A percentile compares a stretch with the other conserved stretches of the same genome.
Evolutionary conservation across 495 filamentous ascomycete genomes (phyloP).

Genomic region (Apodospora peruviana): DNA sequence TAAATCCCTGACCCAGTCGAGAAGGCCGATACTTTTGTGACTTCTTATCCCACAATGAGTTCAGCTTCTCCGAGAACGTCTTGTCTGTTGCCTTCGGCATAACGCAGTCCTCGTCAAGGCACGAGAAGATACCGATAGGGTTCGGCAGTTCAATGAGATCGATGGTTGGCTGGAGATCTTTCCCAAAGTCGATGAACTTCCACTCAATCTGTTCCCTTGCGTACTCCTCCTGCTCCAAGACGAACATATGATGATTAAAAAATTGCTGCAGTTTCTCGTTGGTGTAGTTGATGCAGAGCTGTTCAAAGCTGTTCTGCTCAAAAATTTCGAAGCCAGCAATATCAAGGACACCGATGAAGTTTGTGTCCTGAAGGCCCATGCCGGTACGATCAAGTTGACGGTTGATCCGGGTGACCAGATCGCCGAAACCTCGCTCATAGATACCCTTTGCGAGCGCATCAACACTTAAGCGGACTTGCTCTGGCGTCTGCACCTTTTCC

Average conservation of each 20-base stretch:
- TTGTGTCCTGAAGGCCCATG: conserved; percentile 74
- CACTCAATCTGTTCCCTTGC: conserved; percentile 97
- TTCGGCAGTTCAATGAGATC: conserved; percentile 95
- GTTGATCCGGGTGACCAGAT: conserved; percentile 89
- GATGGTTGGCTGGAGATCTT: conserved; percentile 95
- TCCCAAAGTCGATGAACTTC: conserved; percentile 99
- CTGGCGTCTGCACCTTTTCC: conserved; percentile 93
- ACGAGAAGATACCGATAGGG: conserved; percentile 98
- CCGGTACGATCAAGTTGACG: conserved; percentile 77
- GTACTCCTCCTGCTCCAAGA: conserved; percentile 98
- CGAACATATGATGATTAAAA: conserved; percentile 99
- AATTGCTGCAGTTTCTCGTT: conserved; percentile 99
- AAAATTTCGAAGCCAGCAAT: conserved; percentile 99
- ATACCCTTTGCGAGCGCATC: conserved; percentile 96
- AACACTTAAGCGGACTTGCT: conserved; percentile 84
- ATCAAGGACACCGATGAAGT: conserved; percentile 97
- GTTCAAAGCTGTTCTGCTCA: conserved; percentile 96
- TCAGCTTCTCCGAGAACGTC: conserved; percentile 94
- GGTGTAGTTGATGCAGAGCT: conserved; percentile 99
- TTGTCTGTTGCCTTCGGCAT: conserved; percentile 99
- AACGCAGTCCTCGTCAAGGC: conserved; percentile 94
- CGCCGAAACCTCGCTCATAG: conserved; percentile 92
- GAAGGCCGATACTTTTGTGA: conserved; percentile 88
- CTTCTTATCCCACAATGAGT: conserved; percentile 94
- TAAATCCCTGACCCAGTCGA: conserved; percentile 84